Conservation (phyloP, 345 rosid genomes). For the Dimocarpus longan region DNA sequence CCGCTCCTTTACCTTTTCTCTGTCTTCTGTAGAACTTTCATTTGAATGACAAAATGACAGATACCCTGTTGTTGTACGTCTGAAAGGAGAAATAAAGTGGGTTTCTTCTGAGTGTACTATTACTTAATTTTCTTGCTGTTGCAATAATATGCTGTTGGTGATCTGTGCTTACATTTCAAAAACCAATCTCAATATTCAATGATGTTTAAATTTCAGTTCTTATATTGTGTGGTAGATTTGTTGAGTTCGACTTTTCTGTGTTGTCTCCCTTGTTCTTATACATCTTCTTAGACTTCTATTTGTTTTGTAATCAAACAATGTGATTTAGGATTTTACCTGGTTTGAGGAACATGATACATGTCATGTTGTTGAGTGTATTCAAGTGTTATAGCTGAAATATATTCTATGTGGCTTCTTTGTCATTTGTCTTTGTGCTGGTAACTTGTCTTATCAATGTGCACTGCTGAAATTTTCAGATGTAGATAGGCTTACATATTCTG, state of each 20-base stretch:
- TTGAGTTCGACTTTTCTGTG: neutral
- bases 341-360: neutral
- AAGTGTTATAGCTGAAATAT: neutral
- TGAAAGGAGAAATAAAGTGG: neutral
- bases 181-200: neutral
- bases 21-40: neutral
- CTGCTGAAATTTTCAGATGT: constrained; percentile 46
- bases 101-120: neutral
- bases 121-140: neutral
- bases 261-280: neutral
- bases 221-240: neutral
- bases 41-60: neutral
- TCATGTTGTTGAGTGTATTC: neutral
- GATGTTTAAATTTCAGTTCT: neutral
- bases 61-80: neutral
- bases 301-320: neutral
- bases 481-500: constrained; percentile 57
- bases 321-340: neutral
- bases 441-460: constrained; percentile 22
- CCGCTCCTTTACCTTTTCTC: neutral
- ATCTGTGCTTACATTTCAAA: neutral
- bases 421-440: neutral
- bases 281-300: neutral
- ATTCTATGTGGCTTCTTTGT: constrained; percentile 5
- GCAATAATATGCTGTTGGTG: neutral